phyloP scores from a whole-genome alignment of 306 rosid species.

The Cicer cuneatum region DNA sequence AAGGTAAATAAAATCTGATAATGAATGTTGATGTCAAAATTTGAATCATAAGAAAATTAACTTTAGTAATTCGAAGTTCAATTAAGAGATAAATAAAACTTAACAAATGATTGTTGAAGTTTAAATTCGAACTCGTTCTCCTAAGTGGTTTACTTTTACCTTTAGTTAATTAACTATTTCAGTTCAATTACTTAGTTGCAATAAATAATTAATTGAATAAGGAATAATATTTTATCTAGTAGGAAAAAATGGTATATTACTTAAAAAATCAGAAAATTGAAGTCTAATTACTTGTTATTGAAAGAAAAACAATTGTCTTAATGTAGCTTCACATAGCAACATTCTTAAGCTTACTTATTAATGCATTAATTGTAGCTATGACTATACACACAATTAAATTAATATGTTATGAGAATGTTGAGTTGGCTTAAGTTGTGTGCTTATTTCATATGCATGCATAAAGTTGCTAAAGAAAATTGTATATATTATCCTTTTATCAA shows the following conservation, averaged over 20 bases:
- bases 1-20: too few species aligned
- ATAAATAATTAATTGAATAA: conserved; percentile 39
- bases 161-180: too few species aligned
- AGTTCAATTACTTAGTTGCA: neutral
- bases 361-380: conserved; percentile 41
- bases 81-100: too few species aligned
- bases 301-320: conserved; percentile 35
- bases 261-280: neutral
- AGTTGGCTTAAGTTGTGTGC: conserved; percentile 44
- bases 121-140: too few species aligned
- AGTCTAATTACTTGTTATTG: neutral
- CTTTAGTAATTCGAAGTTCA: too few species aligned
- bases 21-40: too few species aligned
- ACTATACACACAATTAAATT: conserved; percentile 9
- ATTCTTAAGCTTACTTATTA: conserved; percentile 12
- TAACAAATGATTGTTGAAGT: too few species aligned
- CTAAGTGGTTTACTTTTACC: too few species aligned
- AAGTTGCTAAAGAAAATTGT: conserved; percentile 29
- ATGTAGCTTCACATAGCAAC: neutral
- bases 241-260: neutral
- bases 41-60: too few species aligned
- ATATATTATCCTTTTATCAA: conserved; percentile 35
- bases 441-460: conserved; percentile 46
- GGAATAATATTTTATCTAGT: conserved; percentile 15
- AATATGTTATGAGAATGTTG: conserved; percentile 33